These are phyloP conservation scores for Globisporangium cystogenes DNA, from an alignment of 352 stramenopile species.

Conservation along the genomic window DNA sequence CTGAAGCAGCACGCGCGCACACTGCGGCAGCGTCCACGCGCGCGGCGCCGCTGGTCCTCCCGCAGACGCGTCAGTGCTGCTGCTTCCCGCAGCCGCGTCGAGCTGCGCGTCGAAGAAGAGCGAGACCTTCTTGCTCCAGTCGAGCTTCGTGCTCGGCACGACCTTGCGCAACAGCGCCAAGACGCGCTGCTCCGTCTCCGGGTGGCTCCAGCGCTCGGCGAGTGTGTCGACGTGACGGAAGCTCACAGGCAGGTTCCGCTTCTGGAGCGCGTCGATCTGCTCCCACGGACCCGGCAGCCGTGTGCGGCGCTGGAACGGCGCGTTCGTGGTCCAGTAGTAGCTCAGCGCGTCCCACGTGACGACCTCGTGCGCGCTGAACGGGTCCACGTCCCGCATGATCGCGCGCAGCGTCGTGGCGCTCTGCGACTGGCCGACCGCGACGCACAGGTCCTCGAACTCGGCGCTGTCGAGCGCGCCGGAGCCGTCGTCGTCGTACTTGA, in stretches of 20 bases:
- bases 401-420: constrained; percentile 13
- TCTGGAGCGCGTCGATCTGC: constrained; percentile 28
- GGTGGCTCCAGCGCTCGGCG: constrained; percentile 45
- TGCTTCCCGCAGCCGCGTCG: background rate
- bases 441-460: constrained; percentile 62
- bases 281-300: constrained; percentile 33
- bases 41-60: background rate
- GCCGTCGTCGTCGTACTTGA: constrained; percentile 53
- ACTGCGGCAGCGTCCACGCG: constrained; percentile 19
- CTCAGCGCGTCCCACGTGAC: constrained; percentile 48
- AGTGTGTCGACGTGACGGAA: constrained; percentile 35
- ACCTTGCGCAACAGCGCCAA: constrained; percentile 32
- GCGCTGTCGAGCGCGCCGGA: constrained; percentile 33
- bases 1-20: constrained; percentile 23
- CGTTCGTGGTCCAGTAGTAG: constrained; percentile 41
- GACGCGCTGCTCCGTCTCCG: constrained; percentile 35
- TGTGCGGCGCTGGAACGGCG: constrained; percentile 48
- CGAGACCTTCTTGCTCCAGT: constrained; percentile 40
- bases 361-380: constrained; percentile 16
- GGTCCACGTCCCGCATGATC: constrained; percentile 43
- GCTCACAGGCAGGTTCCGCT: constrained; percentile 10
- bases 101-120: constrained; percentile 50
- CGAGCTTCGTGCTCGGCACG: constrained; percentile 51
- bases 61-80: background rate
- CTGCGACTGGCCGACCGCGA: constrained; percentile 34